These are phyloP conservation scores for Juglanconis juglandina DNA, from an alignment of 2,329 filamentous ascomycete genomes.

Conservation along the genomic window DNA sequence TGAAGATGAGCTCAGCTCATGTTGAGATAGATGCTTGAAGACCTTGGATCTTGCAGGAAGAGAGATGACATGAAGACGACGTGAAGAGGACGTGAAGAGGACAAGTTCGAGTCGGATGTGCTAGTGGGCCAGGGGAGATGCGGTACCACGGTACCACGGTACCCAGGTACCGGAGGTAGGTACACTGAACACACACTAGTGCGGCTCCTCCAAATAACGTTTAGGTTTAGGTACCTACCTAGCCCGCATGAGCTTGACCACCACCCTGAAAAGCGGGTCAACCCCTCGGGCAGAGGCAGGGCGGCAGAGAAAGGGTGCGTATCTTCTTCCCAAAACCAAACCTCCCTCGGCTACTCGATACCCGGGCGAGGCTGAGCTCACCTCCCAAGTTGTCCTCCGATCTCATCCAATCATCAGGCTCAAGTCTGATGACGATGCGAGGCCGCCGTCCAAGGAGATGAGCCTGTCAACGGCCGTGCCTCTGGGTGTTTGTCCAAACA, in stretches of 20 bases:
- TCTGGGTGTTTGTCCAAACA: neutral
- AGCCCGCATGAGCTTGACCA: constrained; percentile 1
- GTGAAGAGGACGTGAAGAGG: too few species aligned
- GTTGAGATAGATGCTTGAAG: too few species aligned
- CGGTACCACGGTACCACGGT: too few species aligned
- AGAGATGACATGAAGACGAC: too few species aligned
- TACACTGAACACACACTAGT: neutral
- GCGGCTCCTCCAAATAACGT: constrained; percentile 18
- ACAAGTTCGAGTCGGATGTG: too few species aligned
- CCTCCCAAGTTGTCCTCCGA: neutral
- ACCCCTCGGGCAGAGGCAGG: neutral
- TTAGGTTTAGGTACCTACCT: neutral
- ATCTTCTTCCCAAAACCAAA: constrained; percentile 1
- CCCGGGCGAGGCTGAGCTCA: constrained; percentile 11
- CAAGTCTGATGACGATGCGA: neutral
- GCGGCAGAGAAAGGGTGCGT: neutral
- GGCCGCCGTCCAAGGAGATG: neutral
- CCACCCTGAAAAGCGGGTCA: neutral
- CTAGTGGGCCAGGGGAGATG: too few species aligned
- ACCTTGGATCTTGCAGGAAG: too few species aligned
- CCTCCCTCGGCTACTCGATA: constrained; percentile 8
- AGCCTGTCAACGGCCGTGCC: neutral
- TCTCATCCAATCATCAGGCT: neutral
- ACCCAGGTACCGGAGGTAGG: too few species aligned
- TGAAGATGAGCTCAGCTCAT: too few species aligned